Conservation (phyloP, 352 stramenopile genomes). For the Pythium folliculosum region DNA sequence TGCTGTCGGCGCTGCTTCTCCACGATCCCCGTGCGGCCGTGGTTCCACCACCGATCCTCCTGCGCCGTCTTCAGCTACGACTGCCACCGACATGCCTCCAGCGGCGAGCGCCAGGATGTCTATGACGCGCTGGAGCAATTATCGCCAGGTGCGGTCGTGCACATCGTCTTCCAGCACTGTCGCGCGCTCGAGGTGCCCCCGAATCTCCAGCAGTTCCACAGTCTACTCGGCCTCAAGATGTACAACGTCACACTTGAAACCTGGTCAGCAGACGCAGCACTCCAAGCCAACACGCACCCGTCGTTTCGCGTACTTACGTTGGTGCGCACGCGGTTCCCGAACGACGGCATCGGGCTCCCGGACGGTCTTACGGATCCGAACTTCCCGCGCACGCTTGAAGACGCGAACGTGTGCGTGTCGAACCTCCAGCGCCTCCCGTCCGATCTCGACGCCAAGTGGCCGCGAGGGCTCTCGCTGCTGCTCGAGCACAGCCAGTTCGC, state of each 20-base stretch:
- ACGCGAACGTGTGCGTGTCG: background rate
- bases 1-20: background rate
- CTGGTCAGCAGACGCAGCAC: background rate
- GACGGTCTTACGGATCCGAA: background rate
- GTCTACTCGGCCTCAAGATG: background rate
- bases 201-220: background rate
- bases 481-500: background rate
- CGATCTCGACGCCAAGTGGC: background rate
- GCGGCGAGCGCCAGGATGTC: too few species aligned
- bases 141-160: background rate
- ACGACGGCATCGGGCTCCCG: background rate
- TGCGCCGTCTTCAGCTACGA: background rate
- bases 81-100: background rate
- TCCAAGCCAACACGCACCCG: background rate
- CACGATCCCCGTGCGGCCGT: background rate
- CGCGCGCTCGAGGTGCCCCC: background rate
- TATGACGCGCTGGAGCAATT: background rate
- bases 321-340: background rate
- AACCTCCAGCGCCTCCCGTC: background rate
- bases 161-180: background rate
- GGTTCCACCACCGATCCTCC: background rate
- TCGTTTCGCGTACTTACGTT: background rate
- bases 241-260: background rate
- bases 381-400: background rate
- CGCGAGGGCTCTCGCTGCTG: background rate